A percentile compares a stretch with the other conserved stretches of the same genome.
phyloP scores from a whole-genome alignment of 2,329 filamentous ascomycete species.

The Blumeria graminis region DNA sequence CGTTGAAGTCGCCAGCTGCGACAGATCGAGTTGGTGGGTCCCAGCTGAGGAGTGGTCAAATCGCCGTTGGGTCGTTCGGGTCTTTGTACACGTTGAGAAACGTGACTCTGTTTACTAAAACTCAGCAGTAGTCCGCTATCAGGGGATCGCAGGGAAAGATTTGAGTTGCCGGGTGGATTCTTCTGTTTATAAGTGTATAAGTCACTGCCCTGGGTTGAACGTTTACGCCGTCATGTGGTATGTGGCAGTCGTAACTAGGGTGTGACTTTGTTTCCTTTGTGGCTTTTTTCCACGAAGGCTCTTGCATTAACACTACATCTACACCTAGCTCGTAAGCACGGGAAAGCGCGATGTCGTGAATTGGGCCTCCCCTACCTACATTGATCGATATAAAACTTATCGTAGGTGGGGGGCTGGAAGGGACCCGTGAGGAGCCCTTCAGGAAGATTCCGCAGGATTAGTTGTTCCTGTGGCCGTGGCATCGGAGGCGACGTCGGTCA shows the following conservation, averaged over 20 bases:
- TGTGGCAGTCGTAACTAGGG: not conserved
- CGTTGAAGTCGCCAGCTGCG: not conserved
- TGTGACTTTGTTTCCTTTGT: not conserved
- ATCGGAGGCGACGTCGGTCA: not conserved
- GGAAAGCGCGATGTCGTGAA: not conserved
- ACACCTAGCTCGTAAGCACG: not conserved
- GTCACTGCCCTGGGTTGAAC: not conserved
- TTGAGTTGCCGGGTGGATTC: not conserved
- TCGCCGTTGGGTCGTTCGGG: not conserved
- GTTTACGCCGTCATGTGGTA: not conserved
- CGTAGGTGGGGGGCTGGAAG: not conserved
- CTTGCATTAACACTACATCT: not conserved
- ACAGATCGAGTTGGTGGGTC: not conserved
- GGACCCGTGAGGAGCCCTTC: not conserved
- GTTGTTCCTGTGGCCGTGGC: not conserved
- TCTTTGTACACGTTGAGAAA: not conserved
- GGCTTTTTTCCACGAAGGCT: not conserved
- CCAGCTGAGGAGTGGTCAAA: not conserved
- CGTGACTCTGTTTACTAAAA: not conserved
- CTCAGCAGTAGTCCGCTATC: not conserved
- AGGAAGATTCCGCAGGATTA: not conserved
- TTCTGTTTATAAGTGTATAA: not conserved
- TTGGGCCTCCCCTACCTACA: not conserved
- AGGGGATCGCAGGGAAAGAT: not conserved
- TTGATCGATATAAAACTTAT: not conserved